Base-by-base conservation (phyloP, 805 yeast genomes). In the Hanseniaspora pseudoguilliermondii region DNA sequence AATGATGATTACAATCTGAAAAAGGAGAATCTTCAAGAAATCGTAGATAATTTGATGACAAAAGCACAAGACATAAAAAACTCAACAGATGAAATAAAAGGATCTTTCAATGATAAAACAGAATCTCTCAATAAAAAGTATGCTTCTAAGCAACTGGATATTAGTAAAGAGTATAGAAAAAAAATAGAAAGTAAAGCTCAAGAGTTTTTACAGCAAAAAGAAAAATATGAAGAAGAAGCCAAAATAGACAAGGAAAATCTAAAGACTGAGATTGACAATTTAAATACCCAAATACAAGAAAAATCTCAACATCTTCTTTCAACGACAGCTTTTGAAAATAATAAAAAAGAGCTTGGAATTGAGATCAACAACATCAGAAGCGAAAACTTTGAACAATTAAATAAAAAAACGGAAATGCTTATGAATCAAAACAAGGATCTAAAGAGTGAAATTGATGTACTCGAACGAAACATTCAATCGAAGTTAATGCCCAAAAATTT, bases 151-250 rank as follows among this genome's bases (percentile, higher is more conserved):
- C 47, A 49, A 47, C 64, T 59, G 47, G 62, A 62, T 53, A 42
- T 23, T 51, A 64, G 57, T n/a, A 64, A 61, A 52, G 38, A 48
- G 16, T 63, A 57, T 25, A 59, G 60, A 23, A 62, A 60, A 27
- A 60, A 62, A 7, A 54, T 61, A 21, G 61, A 67, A 1, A 61
- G 66, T 60, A 66, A 70, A 1, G 47, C 67, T 9, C 69, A 70
- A 55, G 74, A 67, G 25, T 62, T 68, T 34, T 77, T 73, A 47
- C 59, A 73, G 27, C 71, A 71, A 34, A 68, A 65, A 50, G 68
- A 61, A 43, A 69, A 66, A 44, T 57, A 69, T 8, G 39, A 44
- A 60, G 61, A 61, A 20, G 62, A 66, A 41, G 64, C 66, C 32
- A 67, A 72, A 44, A 56, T 60, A 9, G 62, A 67, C 47, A 72